Percentiles rank a stretch among this genome's conserved stretches.
Conservation (phyloP, 768 basidiomycete genomes). For the Tremella mesenterica region DNA sequence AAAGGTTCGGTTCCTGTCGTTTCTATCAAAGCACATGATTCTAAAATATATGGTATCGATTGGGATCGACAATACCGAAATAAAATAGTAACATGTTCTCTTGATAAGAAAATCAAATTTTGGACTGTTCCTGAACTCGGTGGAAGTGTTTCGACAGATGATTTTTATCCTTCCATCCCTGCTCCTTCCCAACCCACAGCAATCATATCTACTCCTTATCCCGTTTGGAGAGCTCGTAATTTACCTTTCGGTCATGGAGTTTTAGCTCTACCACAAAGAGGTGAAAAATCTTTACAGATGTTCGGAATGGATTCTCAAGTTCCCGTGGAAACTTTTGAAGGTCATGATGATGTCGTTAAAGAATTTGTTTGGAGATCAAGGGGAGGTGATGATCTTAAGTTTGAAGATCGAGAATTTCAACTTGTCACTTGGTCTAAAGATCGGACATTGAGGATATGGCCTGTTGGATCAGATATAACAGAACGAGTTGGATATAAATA, state of each 20-base stretch:
- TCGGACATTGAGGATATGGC: conserved; percentile 83
- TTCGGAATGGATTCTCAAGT: conserved; percentile 50
- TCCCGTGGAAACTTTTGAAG: conserved; percentile 65
- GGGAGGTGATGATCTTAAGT: conserved; percentile 48
- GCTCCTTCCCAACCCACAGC: conserved; percentile 34
- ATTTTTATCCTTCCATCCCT: conserved; percentile 16
- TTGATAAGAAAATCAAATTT: conserved; percentile 75
- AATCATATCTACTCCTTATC: conserved; percentile 63
- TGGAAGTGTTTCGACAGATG: conserved; percentile 3
- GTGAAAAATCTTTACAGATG: conserved; percentile 76
- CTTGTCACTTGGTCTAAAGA: conserved; percentile 81
- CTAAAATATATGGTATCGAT: conserved; percentile 95
- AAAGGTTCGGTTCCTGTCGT: conserved; percentile 79
- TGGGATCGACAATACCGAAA: conserved; percentile 71
- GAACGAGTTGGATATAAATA: conserved; percentile 44
- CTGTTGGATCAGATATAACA: conserved; percentile 56
- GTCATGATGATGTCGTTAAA: conserved; percentile 87
- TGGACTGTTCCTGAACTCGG: conserved; percentile 54
- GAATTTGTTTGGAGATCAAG: conserved; percentile 89
- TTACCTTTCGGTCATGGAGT: conserved; percentile 86
- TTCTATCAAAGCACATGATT: conserved; percentile 68
- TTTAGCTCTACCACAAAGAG: conserved; percentile 77
- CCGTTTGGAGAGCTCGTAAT: conserved; percentile 88
- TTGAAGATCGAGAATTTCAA: conserved; percentile 55
- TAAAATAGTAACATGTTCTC: conserved; percentile 84